Percentiles rank a stretch among this genome's conserved stretches.
phyloP scores from a whole-genome alignment of 139 green algal species.

The Ostreobium quekettii region DNA sequence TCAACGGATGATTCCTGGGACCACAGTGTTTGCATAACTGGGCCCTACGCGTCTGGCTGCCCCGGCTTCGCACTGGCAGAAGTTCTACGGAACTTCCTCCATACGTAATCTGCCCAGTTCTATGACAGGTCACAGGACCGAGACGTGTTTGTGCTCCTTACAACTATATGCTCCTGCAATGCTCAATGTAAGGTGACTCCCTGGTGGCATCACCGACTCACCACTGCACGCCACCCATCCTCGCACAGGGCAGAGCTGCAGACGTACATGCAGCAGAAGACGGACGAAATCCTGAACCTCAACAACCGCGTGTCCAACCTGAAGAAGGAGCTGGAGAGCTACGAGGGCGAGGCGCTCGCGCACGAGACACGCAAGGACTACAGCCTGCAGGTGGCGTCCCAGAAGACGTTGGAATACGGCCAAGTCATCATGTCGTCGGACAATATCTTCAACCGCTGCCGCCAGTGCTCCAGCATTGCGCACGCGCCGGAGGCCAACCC shows the following conservation, averaged over 20 bases:
- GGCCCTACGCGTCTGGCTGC: too few relatives aligned
- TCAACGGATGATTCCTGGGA: too few relatives aligned
- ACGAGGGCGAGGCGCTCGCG: conserved; percentile 45
- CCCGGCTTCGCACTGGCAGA: too few relatives aligned
- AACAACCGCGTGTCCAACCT: conserved; percentile 70
- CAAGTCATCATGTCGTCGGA: conserved; percentile 75
- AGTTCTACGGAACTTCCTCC: too few relatives aligned
- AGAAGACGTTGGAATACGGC: conserved; percentile 73
- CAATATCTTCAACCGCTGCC: conserved; percentile 65
- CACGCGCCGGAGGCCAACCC: conserved; percentile 56
- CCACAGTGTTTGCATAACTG: too few relatives aligned
- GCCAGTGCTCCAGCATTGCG: conserved; percentile 41
- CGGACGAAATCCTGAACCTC: conserved; percentile 69
- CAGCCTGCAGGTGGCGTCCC: conserved; percentile 46
- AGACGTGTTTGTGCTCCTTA: too few relatives aligned
- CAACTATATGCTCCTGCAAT: too few relatives aligned
- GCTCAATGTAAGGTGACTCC: too few relatives aligned
- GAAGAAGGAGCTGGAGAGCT: conserved; percentile 73
- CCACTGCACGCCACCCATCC: too few relatives aligned
- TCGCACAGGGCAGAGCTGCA: conserved; percentile 18
- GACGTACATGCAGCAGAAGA: conserved; percentile 53
- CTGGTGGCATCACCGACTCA: too few relatives aligned
- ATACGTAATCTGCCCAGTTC: too few relatives aligned
- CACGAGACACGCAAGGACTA: conserved; percentile 63
- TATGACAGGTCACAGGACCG: too few relatives aligned